These are phyloP conservation scores for Solanum megistacrolobum DNA, from an alignment of 257 asterid species.

Conservation along the genomic window DNA sequence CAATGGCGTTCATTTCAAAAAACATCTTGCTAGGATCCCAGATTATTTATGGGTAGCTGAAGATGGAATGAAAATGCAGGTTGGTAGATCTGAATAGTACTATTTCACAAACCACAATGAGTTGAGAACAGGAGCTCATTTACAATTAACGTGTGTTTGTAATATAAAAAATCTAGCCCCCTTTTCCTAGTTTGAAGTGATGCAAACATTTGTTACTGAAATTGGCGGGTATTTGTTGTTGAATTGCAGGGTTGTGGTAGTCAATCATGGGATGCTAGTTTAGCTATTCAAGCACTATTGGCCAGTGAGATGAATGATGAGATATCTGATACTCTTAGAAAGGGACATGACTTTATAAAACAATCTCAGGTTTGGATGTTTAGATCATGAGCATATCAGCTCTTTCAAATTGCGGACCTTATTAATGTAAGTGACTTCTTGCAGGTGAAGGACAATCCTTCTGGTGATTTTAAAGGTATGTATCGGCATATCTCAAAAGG, in stretches of 20 bases:
- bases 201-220: neutral
- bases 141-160: neutral
- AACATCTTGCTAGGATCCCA: conserved; percentile 62
- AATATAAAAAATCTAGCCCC: neutral
- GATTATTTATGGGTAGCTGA: conserved; percentile 70
- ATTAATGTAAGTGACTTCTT: neutral
- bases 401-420: neutral
- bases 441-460: conserved; percentile 72
- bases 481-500: conserved; percentile 82
- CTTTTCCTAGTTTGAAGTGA: neutral
- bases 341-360: conserved; percentile 68
- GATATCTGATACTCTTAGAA: conserved; percentile 48
- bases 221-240: neutral
- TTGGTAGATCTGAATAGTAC: neutral
- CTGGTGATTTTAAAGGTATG: conserved; percentile 68
- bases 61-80: conserved; percentile 89
- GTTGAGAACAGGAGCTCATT: neutral
- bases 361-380: conserved; percentile 49
- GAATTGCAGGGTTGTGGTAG: conserved; percentile 68
- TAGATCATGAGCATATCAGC: neutral
- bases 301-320: conserved; percentile 57
- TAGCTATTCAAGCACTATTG: conserved; percentile 65
- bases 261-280: conserved; percentile 80
- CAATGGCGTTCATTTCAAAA: conserved; percentile 55
- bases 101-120: neutral